These are phyloP conservation scores for Trichoderma gracile DNA, from an alignment of 2,329 filamentous ascomycete species.

Conservation along the genomic window DNA sequence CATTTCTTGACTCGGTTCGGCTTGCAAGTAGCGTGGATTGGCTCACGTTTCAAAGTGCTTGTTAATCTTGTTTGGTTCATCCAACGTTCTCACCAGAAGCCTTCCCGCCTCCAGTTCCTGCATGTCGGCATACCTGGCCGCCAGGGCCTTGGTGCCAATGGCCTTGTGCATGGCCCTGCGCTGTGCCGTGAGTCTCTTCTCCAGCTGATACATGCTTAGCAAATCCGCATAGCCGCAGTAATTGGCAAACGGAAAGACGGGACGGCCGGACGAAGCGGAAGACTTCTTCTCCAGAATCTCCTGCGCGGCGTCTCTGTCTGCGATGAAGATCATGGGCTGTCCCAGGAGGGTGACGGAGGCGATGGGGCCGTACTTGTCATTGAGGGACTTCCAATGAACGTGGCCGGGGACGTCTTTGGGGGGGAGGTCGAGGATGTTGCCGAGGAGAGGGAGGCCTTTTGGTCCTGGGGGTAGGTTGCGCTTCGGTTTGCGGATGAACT, in stretches of 20 bases:
- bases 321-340: constrained; percentile 43
- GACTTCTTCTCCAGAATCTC: constrained; percentile 42
- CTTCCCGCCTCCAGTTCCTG: constrained; percentile 4
- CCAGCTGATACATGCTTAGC: neutral
- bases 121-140: neutral
- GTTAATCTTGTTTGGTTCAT: neutral
- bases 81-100: neutral
- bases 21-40: neutral
- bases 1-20: no score
- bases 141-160: neutral
- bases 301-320: constrained; percentile 39
- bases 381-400: constrained; percentile 39
- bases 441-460: constrained; percentile 43
- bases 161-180: constrained; percentile 18
- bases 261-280: constrained; percentile 30
- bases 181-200: neutral
- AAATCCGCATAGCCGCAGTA: neutral
- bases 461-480: constrained; percentile 32
- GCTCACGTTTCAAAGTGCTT: constrained; percentile 12
- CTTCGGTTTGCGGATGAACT: neutral
- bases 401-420: constrained; percentile 34
- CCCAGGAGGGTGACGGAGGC: constrained; percentile 31
- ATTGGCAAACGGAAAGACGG: neutral
- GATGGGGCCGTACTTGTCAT: constrained; percentile 35
- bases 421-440: constrained; percentile 49